Conservation (phyloP, 2,329 filamentous ascomycete species). For the Thelonectria blattea region DNA sequence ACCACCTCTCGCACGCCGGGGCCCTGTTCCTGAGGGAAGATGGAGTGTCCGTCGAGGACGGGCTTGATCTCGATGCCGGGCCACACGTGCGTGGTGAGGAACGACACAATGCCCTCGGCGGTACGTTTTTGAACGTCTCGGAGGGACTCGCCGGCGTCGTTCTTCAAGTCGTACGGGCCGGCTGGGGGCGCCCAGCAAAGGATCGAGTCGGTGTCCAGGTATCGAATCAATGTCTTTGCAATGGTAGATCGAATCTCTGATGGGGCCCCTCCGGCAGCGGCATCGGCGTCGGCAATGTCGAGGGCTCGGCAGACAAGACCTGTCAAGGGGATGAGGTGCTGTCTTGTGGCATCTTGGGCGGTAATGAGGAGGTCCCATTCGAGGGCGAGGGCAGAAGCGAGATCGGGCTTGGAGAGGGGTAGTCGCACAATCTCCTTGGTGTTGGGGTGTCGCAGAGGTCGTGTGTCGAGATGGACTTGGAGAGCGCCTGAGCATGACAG, state of each 20-base stretch:
- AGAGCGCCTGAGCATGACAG: constrained; percentile 45
- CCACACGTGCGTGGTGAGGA: constrained; percentile 77
- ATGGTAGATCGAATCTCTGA: constrained; percentile 69
- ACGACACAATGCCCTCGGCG: constrained; percentile 73
- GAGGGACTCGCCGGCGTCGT: constrained; percentile 63
- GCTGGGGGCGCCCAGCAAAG: constrained; percentile 81
- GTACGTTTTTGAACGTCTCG: constrained; percentile 74
- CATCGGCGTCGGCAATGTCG: constrained; percentile 77
- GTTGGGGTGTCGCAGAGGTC: constrained; percentile 78
- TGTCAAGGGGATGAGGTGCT: constrained; percentile 89
- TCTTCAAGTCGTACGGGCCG: constrained; percentile 53
- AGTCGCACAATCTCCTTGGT: constrained; percentile 75
- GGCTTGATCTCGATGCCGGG: constrained; percentile 79
- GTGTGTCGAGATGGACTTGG: constrained; percentile 75
- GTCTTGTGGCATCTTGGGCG: constrained; percentile 81
- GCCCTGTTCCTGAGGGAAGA: constrained; percentile 76
- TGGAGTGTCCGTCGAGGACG: constrained; percentile 78
- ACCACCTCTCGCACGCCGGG: constrained; percentile 79
- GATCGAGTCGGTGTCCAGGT: constrained; percentile 89
- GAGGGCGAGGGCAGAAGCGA: constrained; percentile 83
- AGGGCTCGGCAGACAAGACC: constrained; percentile 82
- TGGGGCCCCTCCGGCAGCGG: constrained; percentile 29
- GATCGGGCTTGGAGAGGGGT: constrained; percentile 76
- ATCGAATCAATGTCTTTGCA: constrained; percentile 74
- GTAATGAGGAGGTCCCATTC: constrained; percentile 91